Evolutionary conservation across 495 filamentous ascomycete genomes (phyloP), one percentile per base, ranked within the genome.

Genomic region (Penicillium alfredii): DNA sequence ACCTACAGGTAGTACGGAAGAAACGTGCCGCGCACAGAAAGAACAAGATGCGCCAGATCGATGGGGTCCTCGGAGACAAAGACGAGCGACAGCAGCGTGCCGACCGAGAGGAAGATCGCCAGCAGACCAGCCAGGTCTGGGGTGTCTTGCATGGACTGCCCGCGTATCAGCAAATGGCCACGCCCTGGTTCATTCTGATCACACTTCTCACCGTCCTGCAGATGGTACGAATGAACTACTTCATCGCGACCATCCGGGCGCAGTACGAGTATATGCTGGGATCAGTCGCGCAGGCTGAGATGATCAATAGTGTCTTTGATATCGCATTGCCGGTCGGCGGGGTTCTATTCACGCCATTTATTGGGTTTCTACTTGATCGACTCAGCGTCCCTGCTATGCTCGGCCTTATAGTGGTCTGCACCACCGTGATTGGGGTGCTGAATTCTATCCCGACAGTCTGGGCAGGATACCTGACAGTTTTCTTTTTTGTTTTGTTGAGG

Each of bases 151-250:
- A 97, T 53, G 82, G 81, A 8, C 66, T 71, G 14, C 71, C 82
- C 3, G 84, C 86, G 0, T 51, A 65, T 20, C 63, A 83, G 45
- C 90, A 97, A 61, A 88, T 97, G 63, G 57, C 55, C 9, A 81
- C 78, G 2, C 84, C 82, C 3, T 97, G 90, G 89, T 97, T 94
- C 49, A 64, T 89, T n/a, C 66, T 96, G 21, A 89, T 96, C 46
- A 83, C 85, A 5, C 53, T 89, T 10, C 92, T 96, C 66, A 95
- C 90, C 1, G 75, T 92, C n/a, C 49, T 94, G n/a, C 88, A 93
- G 53, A 94, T 94, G 89, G 80, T 83, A 1, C 79, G 90, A 8
- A 96, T 96, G 66, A 97, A 97, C 62, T 97, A 88, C 66, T 97
- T 97, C 53, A 88, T 97, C 20, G 90, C 90, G 0, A 97, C 90